Evolutionary conservation across 495 filamentous ascomycete species (phyloP).

Genomic region (Penicillium tannophilum): DNA sequence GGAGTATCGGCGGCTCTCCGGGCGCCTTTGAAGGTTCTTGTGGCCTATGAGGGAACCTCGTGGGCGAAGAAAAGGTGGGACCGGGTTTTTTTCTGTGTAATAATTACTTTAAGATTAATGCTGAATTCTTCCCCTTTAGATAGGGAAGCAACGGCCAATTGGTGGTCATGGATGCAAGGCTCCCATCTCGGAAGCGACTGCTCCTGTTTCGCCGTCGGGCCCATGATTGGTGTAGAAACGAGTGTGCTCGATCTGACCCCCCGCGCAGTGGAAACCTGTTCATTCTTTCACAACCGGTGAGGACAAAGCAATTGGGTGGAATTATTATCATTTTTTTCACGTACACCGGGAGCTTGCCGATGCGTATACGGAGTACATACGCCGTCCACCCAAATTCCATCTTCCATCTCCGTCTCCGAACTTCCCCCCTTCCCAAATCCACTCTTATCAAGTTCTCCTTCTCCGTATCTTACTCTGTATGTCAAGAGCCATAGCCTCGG

Average conservation of each 20-base stretch:
- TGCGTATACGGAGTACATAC: too few relatives aligned
- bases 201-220: conserved; percentile 19
- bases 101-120: neutral
- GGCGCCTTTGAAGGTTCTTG: conserved; percentile 4
- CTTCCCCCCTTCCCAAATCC: neutral
- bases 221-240: conserved; percentile 33
- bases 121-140: conserved; percentile 9
- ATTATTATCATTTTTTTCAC: neutral
- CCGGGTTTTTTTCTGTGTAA: neutral
- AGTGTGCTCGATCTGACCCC: conserved; percentile 29
- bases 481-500: neutral
- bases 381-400: too few relatives aligned
- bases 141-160: conserved; percentile 21
- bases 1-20: conserved; percentile 35
- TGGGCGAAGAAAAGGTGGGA: conserved; percentile 10
- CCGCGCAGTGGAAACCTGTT: conserved; percentile 27
- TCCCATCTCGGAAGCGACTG: conserved; percentile 35
- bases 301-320: conserved; percentile 1
- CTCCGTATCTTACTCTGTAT: neutral
- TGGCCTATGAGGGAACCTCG: conserved; percentile 10
- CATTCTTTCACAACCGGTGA: conserved; percentile 18
- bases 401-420: neutral
- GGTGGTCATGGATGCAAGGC: conserved; percentile 30
- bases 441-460: neutral
- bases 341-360: neutral